These are phyloP conservation scores for Physaria fendleri DNA, from an alignment of 345 rosid species.

Conservation along the genomic window DNA sequence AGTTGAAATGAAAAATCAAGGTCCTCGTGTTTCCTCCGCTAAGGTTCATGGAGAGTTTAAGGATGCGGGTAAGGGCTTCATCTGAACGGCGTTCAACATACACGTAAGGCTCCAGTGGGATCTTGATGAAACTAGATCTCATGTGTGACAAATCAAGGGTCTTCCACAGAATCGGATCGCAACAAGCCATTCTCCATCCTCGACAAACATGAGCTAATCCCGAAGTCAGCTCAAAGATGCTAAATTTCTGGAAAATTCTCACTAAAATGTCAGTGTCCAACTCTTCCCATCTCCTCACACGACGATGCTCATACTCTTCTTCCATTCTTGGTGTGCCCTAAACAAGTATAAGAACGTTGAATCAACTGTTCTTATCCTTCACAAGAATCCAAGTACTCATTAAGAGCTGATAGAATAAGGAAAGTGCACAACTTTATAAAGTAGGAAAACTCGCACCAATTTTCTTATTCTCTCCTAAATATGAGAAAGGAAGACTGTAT, in stretches of 20 bases:
- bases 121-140: slow-evolving; percentile 66
- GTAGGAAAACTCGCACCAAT: background rate
- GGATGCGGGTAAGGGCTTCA: slow-evolving; percentile 43
- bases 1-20: slow-evolving; percentile 60
- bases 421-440: background rate
- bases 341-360: background rate
- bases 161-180: slow-evolving; percentile 86
- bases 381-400: background rate
- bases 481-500: background rate
- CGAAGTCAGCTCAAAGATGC: slow-evolving; percentile 48
- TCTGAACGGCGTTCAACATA: slow-evolving; percentile 58
- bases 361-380: background rate
- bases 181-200: slow-evolving; percentile 67
- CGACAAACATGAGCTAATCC: slow-evolving; percentile 79
- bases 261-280: slow-evolving; percentile 64
- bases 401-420: background rate
- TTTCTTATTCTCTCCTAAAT: background rate
- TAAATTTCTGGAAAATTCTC: slow-evolving; percentile 52
- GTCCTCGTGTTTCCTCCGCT: slow-evolving; percentile 52
- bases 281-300: slow-evolving; percentile 72
- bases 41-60: slow-evolving; percentile 63
- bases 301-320: slow-evolving; percentile 38
- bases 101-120: slow-evolving; percentile 67
- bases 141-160: slow-evolving; percentile 68
- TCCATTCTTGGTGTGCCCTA: slow-evolving; percentile 22